Evolutionary conservation across 2,329 filamentous ascomycete genomes (phyloP).

Genomic region (Talaromyces funiculosus): DNA sequence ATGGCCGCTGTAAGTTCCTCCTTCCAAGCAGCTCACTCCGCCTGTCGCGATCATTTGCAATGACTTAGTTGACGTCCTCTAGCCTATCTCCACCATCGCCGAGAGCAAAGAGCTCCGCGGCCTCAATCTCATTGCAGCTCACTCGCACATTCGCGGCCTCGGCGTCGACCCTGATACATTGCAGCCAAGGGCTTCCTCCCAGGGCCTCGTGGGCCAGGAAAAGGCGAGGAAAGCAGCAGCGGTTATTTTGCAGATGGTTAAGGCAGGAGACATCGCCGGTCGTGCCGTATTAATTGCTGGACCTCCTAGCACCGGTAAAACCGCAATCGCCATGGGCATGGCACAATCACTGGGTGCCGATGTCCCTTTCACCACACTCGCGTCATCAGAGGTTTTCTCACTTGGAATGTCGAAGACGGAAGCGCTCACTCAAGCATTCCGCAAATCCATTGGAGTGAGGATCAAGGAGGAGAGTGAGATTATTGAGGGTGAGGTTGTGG

Average conservation of each 20-base stretch:
- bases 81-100: slow-evolving; percentile 75
- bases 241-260: slow-evolving; percentile 97
- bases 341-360: slow-evolving; percentile 89
- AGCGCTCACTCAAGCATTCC: slow-evolving; percentile 95
- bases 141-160: slow-evolving; percentile 94
- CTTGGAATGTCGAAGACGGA: slow-evolving; percentile 99
- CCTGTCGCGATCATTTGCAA: background rate
- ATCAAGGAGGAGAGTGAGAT: slow-evolving; percentile 99
- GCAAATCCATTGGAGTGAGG: slow-evolving; percentile 93
- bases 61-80: background rate
- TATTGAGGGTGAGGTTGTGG: slow-evolving; percentile 97
- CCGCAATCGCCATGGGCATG: slow-evolving; percentile 98
- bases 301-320: slow-evolving; percentile 95
- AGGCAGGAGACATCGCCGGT: slow-evolving; percentile 96
- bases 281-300: slow-evolving; percentile 91
- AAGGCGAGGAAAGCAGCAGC: slow-evolving; percentile 95
- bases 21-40: background rate
- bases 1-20: slow-evolving; percentile 14
- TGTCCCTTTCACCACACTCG: slow-evolving; percentile 92
- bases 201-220: slow-evolving; percentile 92
- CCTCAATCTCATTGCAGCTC: slow-evolving; percentile 94
- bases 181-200: slow-evolving; percentile 76
- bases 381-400: slow-evolving; percentile 95
- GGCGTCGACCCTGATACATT: slow-evolving; percentile 89
- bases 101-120: slow-evolving; percentile 94